Evolutionary conservation across 1,284 basidiomycete species (phyloP).

Genomic region (Crocinoboletus sp.): DNA sequence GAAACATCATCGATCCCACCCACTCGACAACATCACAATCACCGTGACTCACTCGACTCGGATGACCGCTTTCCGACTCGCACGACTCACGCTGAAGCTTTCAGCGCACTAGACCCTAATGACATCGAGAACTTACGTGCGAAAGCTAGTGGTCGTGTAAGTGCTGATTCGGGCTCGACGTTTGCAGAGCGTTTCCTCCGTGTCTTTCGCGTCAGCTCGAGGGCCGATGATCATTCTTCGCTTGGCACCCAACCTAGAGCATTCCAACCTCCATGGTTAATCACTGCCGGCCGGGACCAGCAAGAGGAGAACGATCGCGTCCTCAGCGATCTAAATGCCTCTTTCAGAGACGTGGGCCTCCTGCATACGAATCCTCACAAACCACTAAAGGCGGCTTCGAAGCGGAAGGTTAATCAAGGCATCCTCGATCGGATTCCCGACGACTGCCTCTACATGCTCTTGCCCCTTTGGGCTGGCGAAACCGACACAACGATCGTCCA

Average conservation of each 20-base stretch:
- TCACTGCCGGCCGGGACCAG: slow-evolving; percentile 54
- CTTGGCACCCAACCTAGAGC: slow-evolving; percentile 33
- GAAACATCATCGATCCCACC: slow-evolving; percentile 11
- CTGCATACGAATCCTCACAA: slow-evolving; percentile 52
- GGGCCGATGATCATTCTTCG: slow-evolving; percentile 21
- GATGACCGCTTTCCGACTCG: slow-evolving; percentile 38
- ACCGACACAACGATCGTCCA: slow-evolving; percentile 44
- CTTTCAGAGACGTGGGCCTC: slow-evolving; percentile 73
- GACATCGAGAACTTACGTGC: slow-evolving; percentile 48
- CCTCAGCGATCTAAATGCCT: slow-evolving; percentile 63
- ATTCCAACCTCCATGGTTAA: slow-evolving; percentile 66
- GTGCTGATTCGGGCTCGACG: slow-evolving; percentile 19
- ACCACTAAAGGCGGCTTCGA: slow-evolving; percentile 20
- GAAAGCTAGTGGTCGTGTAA: slow-evolving; percentile 19
- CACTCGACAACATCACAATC: slow-evolving; percentile 15
- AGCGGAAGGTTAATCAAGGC: slow-evolving; percentile 31
- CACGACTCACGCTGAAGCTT: slow-evolving; percentile 71
- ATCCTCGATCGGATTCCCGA: slow-evolving; percentile 61
- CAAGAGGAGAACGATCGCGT: slow-evolving; percentile 64
- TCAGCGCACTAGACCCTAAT: slow-evolving; percentile 60
- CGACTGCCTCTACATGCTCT: slow-evolving; percentile 71
- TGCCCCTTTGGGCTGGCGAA: slow-evolving; percentile 78
- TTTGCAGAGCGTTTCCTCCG: slow-evolving; percentile 23
- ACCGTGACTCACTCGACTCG: slow-evolving; percentile 31
- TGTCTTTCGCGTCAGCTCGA: slow-evolving; percentile 20